A percentile compares a stretch with the other conserved stretches of the same genome.
These are phyloP conservation scores for Mucor saturninus DNA, from an alignment of 371 early-diverging fungal genomes.

Conservation along the genomic window DNA sequence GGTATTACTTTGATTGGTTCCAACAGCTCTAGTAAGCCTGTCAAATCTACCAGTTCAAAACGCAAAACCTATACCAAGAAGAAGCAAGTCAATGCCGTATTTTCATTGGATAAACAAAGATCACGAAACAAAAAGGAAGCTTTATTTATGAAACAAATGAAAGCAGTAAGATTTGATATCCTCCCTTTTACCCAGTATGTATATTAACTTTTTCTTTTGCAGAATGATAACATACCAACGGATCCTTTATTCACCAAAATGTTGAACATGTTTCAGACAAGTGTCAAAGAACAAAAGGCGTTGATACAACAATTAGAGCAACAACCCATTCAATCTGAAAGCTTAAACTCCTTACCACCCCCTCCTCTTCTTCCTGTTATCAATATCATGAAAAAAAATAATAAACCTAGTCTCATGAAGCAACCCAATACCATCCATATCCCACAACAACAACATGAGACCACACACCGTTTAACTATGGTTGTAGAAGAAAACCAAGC, in stretches of 20 bases:
- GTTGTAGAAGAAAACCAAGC: conserved; percentile 14
- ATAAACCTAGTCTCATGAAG: conserved; percentile 16
- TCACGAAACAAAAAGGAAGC: conserved; percentile 22
- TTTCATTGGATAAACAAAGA: conserved; percentile 23
- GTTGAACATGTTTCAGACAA: conserved; percentile 18
- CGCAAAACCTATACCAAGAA: conserved; percentile 2
- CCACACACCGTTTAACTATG: not conserved
- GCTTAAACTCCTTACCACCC: not conserved
- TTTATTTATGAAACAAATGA: conserved; percentile 21
- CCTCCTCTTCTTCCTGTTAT: not conserved
- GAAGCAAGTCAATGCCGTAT: not conserved
- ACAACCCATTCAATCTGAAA: not conserved
- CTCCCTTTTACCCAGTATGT: not conserved
- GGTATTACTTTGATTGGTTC: conserved; percentile 18
- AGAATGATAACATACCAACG: not conserved
- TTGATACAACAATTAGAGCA: conserved; percentile 10
- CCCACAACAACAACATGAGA: not conserved
- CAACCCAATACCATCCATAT: conserved; percentile 9
- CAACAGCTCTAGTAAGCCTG: not conserved
- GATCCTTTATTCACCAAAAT: conserved; percentile 9
- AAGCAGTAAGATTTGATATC: not conserved
- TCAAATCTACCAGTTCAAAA: conserved; percentile 7
- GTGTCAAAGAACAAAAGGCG: conserved; percentile 22
- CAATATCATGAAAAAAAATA: not conserved
- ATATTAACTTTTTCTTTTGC: not conserved